Evolutionary conservation across 2,329 filamentous ascomycete species (phyloP), one percentile per base, ranked within the genome.

Genomic region (Claviceps sp.): DNA sequence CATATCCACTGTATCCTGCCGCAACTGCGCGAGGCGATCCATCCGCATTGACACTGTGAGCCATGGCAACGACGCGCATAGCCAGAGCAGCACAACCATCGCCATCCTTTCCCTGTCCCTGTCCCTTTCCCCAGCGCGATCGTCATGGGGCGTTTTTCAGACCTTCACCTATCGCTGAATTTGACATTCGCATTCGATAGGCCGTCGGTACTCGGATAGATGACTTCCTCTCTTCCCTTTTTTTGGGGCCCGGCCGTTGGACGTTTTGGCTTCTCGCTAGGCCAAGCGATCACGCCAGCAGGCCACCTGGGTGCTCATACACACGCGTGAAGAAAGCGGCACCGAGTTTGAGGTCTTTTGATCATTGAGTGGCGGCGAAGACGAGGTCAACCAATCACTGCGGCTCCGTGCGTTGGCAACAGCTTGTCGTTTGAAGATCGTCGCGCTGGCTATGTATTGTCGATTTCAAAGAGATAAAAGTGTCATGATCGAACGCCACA

Each of bases 1-100:
- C 77, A 97, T 88, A 59, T 87, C 77, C 53, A 82, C 77, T 11
- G 80, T 82, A 53, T 81, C 76, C 57, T 72, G 73, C 50, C 81
- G 75, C 60, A 84, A 66, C 59, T 75, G 70, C 48, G 73, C 71
- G 54, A 83, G 70, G 59, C 71, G 73, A 54, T 71, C 71, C n/a
- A 74, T 68, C 42, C 72, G 72, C 79, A 84, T 83, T 38, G 76
- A 73, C 50, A 57, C 58, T 20, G 60, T 62, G 34, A 67, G 64
- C 71, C 72, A 75, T 67, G 68, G 60, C 60, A 73, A 60, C 55
- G 68, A 52, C 50, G 56, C 55, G 55, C 61, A 61, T 57, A 57
- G 50, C 43, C 62, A 50, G 48, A 65, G 54, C 51, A 62, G 50
- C 52, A 52, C 51, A 40, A 57, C 56, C 37, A 59, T 53, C 45